Evolutionary conservation across 2,329 filamentous ascomycete genomes (phyloP), one percentile per base, ranked within the genome.

Genomic region (Fonsecaea multimorphosa): DNA sequence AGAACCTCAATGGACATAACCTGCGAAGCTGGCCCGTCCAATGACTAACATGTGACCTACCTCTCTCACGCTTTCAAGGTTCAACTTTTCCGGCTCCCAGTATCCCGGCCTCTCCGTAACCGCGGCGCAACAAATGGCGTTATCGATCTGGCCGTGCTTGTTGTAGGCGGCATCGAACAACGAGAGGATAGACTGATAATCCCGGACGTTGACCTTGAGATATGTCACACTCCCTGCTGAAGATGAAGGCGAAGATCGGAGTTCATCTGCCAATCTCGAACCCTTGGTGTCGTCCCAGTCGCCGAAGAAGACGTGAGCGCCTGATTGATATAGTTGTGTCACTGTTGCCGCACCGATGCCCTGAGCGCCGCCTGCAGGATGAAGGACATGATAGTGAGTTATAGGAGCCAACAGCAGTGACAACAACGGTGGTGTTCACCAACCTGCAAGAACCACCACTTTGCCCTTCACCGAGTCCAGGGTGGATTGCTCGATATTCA

Each of bases 51-150:
- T 6, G 1, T 6, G 1, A 55, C 66, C 22, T 49, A 65, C 68
- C 61, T 70, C 64, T 29, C 66, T 68, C 7, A 68, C 68, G 36
- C 53, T 65, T 51, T 70, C 29, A 12, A 70, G 59, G 44, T 68
- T 63, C 31, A 70, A 36, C 34, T 63, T 66, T 16, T 70, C 57
- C 27, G 68, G 68, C 49, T 70, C 68, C 63, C 66, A 70, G 27
- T 66, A 70, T 29, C 68, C 68, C 24, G 60, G 57, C 31, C 66
- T 76, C 65, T 84, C 83, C 16, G 76, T 75, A 3, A 82, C 78
- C 0, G 81, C 83, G 0, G 83, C 83, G 34, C 78, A 81, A 3
- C 79, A 79, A 22, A 84, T 77, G 1, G 82, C 83, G 64, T 81
- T 77, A 63, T 85, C 83, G 44, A 85, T 76, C 7, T 73, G 75